Percentiles rank a stretch among this genome's conserved stretches.
Conservation (phyloP, 2,329 filamentous ascomycete species). For the Zymoseptoria ardabiliae region DNA sequence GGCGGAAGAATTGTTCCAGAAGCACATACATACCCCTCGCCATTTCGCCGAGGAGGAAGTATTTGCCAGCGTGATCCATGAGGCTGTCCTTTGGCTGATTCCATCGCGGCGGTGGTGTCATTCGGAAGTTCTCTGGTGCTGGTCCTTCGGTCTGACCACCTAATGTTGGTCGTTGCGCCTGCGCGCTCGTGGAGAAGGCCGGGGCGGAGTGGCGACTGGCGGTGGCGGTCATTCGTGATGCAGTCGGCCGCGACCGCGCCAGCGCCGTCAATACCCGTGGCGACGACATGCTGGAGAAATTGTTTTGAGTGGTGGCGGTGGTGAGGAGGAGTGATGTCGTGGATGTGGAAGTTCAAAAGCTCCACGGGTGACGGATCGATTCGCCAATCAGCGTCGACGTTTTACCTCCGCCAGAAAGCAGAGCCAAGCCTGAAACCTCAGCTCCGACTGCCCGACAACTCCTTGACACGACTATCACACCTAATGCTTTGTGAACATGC, state of each 20-base stretch:
- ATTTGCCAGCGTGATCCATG: conserved; percentile 79
- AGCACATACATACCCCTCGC: conserved; percentile 95
- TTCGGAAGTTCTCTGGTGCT: conserved; percentile 73
- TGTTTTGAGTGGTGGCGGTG: conserved; percentile 22
- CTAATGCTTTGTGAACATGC: background rate
- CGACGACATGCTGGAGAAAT: conserved; percentile 37
- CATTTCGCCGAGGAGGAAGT: conserved; percentile 95
- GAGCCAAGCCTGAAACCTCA: background rate
- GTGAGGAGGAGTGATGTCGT: conserved; percentile 8
- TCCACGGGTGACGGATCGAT: background rate
- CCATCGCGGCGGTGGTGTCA: conserved; percentile 67
- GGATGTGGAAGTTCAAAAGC: background rate
- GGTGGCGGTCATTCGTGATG: conserved; percentile 31
- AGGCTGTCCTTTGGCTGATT: conserved; percentile 69
- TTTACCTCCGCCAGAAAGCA: too few species aligned
- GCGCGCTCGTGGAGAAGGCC: conserved; percentile 59
- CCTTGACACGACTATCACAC: background rate
- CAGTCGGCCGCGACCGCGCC: conserved; percentile 38
- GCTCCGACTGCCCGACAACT: background rate
- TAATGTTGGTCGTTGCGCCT: conserved; percentile 33
- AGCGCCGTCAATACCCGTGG: conserved; percentile 43
- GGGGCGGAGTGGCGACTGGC: conserved; percentile 40
- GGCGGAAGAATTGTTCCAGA: conserved; percentile 95
- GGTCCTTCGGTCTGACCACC: conserved; percentile 62
- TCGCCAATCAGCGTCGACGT: background rate